A percentile compares a stretch with the other conserved stretches of the same genome.
Conservation (phyloP, 2,329 filamentous ascomycete genomes). For the Colletotrichum gigasporum region DNA sequence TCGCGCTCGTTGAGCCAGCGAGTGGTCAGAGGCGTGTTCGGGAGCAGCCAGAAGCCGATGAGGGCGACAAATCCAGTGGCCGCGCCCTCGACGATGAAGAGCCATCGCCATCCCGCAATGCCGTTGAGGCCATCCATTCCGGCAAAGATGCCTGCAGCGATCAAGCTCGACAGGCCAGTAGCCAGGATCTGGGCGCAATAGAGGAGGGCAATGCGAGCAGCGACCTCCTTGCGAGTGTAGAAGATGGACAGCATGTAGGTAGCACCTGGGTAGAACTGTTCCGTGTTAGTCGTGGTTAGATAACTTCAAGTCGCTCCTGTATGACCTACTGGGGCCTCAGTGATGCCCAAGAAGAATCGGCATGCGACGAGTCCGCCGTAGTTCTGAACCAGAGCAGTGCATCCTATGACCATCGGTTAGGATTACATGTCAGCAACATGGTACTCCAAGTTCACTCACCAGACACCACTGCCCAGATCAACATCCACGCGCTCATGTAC, state of each 20-base stretch:
- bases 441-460: conserved; percentile 23
- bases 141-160: conserved; percentile 70
- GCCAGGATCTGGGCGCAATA: conserved; percentile 71
- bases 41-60: conserved; percentile 65
- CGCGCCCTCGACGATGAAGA: conserved; percentile 67
- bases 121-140: conserved; percentile 65
- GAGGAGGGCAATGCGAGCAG: conserved; percentile 66
- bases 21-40: conserved; percentile 50
- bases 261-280: conserved; percentile 49
- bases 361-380: conserved; percentile 45
- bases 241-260: conserved; percentile 46
- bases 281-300: not conserved
- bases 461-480: conserved; percentile 51
- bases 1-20: conserved; percentile 57
- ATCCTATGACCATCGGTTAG: conserved; percentile 30
- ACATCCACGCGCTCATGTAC: conserved; percentile 53
- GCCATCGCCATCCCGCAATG: conserved; percentile 71
- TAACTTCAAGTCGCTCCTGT: not conserved
- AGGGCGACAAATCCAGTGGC: conserved; percentile 69
- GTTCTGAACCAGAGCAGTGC: conserved; percentile 46
- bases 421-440: not conserved
- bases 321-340: conserved; percentile 44
- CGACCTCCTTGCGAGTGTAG: conserved; percentile 59
- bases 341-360: conserved; percentile 50
- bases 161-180: conserved; percentile 73